phyloP scores from a whole-genome alignment of 352 stramenopile genomes.

The Phytophthora rubi region DNA sequence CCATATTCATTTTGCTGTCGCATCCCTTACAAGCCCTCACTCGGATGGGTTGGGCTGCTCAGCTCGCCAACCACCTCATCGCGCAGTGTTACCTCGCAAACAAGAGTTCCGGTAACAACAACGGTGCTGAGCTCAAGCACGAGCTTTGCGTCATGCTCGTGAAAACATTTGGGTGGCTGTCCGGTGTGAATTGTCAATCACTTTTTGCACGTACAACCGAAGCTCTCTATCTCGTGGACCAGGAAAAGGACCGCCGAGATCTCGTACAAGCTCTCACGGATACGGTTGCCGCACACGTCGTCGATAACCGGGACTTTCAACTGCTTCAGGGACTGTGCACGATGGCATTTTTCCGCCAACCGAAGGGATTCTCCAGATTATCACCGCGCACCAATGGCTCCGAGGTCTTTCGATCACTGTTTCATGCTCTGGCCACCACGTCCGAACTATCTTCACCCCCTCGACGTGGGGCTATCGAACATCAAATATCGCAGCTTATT shows the following conservation, averaged over 20 bases:
- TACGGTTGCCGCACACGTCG: constrained; percentile 45
- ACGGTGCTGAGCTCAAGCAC: constrained; percentile 41
- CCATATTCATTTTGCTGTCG: constrained; percentile 68
- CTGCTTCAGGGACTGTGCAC: constrained; percentile 63
- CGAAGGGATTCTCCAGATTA: constrained; percentile 41
- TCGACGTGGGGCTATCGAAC: constrained; percentile 19
- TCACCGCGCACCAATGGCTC: constrained; percentile 46
- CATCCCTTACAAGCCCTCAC: constrained; percentile 67
- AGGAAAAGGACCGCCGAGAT: constrained; percentile 61
- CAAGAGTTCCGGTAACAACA: constrained; percentile 23
- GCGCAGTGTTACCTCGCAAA: constrained; percentile 71
- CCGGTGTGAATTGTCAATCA: constrained; percentile 46
- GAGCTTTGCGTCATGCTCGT: constrained; percentile 71
- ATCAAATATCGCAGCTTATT: constrained; percentile 68
- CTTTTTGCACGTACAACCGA: constrained; percentile 65
- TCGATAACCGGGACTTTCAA: constrained; percentile 48
- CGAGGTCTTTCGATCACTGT: constrained; percentile 56
- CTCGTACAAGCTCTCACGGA: constrained; percentile 52
- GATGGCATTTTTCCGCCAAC: constrained; percentile 49
- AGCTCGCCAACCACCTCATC: constrained; percentile 62
- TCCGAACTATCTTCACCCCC: constrained; percentile 7
- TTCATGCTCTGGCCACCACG: constrained; percentile 48
- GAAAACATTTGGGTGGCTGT: constrained; percentile 63
- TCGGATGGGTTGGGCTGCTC: constrained; percentile 48
- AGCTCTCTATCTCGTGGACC: constrained; percentile 67